Evolutionary conservation across 2,329 filamentous ascomycete genomes (phyloP).

Genomic region (Clarireedia hainanense): DNA sequence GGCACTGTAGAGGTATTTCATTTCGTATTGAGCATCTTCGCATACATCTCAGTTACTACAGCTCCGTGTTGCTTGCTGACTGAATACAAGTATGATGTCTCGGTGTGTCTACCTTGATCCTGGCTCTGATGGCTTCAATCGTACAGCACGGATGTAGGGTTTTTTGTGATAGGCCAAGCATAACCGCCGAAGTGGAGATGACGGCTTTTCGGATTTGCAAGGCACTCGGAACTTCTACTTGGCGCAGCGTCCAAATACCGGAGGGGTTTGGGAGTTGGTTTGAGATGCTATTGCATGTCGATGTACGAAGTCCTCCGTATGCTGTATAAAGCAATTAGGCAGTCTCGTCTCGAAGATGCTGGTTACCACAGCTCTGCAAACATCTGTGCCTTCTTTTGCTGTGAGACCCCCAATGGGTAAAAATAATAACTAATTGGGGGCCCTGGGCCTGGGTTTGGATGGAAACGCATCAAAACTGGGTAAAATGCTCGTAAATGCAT

Average conservation of each 20-base stretch:
- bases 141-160: not conserved
- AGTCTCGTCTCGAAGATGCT: too few relatives aligned
- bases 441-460: too few relatives aligned
- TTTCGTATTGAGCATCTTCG: not conserved
- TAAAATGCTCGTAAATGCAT: not conserved
- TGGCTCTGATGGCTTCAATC: slow-evolving; percentile 4
- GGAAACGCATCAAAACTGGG: too few relatives aligned
- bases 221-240: not conserved
- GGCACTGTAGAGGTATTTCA: not conserved
- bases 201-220: not conserved
- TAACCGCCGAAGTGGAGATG: slow-evolving; percentile 9
- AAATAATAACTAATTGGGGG: not conserved
- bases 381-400: too few relatives aligned
- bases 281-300: too few relatives aligned
- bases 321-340: too few relatives aligned
- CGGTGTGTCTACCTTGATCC: not conserved
- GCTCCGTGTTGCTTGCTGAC: not conserved
- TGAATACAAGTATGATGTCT: not conserved
- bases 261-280: not conserved
- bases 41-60: not conserved
- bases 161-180: slow-evolving; percentile 1
- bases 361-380: too few relatives aligned
- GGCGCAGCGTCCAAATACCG: not conserved
- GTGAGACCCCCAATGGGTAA: not conserved
- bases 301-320: too few relatives aligned